Evolutionary conservation across 2,329 filamentous ascomycete genomes (phyloP), one percentile per base, ranked within the genome.

Genomic region (Aspergillus sp.): DNA sequence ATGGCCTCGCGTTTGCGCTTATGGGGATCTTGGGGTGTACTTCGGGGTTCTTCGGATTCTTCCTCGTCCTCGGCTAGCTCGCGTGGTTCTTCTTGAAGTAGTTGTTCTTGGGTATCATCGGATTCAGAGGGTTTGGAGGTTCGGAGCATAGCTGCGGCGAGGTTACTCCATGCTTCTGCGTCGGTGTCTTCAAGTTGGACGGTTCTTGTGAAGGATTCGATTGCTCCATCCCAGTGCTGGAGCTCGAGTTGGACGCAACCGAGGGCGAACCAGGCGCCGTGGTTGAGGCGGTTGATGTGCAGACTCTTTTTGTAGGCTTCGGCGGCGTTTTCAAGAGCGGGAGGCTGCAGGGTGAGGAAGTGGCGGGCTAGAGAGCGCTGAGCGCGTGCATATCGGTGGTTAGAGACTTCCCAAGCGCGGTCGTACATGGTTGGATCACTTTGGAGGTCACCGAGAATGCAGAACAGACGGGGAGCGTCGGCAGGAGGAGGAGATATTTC

Each of bases 131-230:
- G 66, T 43, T 83, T 61, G 14, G 72, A 63, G 12, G 68, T 65
- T 41, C 81, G 73, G 84, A 92, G 84, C 1, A 98, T 82, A 0
- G 93, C 88, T 2, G 90, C 92, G 0, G 93, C 95, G 21, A 99
- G 82, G 70, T 99, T 99, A 67, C 90, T 96, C 91, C 95, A 99
- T 0, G 91, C 91, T 69, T 96, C 87, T 0, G 93, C 93, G 69
- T 97, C 93, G 52, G 89, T 87, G 25, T 96, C 93, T 48, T 96
- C 95, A 11, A 90, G 83, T 64, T 90, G 87, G 11, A 99, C 93
- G 8, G 89, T 89, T 21, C 92, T 84, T 8, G 87, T 87, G 73
- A 96, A 99, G 0, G 92, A 89, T 64, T 93, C 87, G 1, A 90
- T 87, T 0, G 95, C 93, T 19, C 89, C 88, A 19, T 87, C 81